These are phyloP conservation scores for Solanum habrochaites DNA, from an alignment of 257 asterid species.

Conservation along the genomic window DNA sequence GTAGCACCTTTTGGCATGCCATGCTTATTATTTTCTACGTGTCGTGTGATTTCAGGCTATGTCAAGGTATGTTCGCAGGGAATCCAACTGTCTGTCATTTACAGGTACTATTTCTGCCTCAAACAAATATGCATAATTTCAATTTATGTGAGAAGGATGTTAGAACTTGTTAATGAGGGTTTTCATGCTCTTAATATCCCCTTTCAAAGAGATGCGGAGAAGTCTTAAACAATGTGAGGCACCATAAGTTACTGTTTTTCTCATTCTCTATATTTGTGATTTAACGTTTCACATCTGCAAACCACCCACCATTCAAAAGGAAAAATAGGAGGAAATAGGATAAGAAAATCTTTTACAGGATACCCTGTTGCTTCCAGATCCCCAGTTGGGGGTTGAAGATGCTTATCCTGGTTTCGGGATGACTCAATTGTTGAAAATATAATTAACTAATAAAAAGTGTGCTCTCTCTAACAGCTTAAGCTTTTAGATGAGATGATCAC, in stretches of 20 bases:
- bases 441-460: background rate
- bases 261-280: background rate
- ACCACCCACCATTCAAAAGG: background rate
- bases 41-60: constrained; percentile 36
- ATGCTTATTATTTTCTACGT: background rate
- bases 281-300: background rate
- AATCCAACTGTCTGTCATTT: constrained; percentile 57
- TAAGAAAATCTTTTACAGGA: background rate
- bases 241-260: background rate
- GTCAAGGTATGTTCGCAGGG: constrained; percentile 72
- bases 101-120: constrained; percentile 42
- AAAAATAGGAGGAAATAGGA: background rate
- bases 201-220: background rate
- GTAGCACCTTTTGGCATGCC: background rate
- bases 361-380: background rate
- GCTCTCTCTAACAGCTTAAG: background rate
- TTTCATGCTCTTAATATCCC: background rate
- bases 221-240: background rate
- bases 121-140: background rate
- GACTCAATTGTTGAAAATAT: background rate
- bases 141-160: background rate
- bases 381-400: background rate
- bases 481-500: too few species aligned
- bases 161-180: background rate
- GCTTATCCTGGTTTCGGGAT: background rate